phyloP scores from a whole-genome alignment of 1,284 basidiomycete genomes.

The Pseudozyma thailandica region DNA sequence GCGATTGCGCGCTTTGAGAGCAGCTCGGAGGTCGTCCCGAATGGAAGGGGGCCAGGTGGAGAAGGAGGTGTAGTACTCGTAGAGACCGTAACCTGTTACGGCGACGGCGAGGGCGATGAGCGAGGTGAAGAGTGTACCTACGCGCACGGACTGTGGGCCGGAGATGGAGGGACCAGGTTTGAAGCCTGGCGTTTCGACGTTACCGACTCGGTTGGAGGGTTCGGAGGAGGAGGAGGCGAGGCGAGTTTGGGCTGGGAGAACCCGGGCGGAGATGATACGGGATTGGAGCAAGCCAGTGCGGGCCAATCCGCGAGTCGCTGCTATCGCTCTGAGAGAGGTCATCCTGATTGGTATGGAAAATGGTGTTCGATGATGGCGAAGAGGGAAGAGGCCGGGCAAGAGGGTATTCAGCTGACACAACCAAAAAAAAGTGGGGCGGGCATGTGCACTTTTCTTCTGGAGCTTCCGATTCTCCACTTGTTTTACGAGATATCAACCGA shows the following conservation, averaged over 20 bases:
- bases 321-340: neutral
- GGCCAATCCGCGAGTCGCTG: neutral
- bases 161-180: slow-evolving; percentile 18
- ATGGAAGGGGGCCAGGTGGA: slow-evolving; percentile 65
- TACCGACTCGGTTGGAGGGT: slow-evolving; percentile 28
- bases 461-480: neutral
- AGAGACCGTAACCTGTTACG: slow-evolving; percentile 64
- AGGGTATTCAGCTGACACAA: neutral
- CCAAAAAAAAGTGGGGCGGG: neutral
- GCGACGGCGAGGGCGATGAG: slow-evolving; percentile 60
- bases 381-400: no score
- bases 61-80: slow-evolving; percentile 66
- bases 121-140: slow-evolving; percentile 44
- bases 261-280: neutral
- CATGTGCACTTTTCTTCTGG: neutral
- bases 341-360: neutral
- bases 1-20: slow-evolving; percentile 60
- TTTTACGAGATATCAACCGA: neutral
- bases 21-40: slow-evolving; percentile 63
- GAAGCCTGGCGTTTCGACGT: slow-evolving; percentile 37
- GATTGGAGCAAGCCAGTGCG: neutral
- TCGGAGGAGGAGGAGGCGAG: slow-evolving; percentile 8
- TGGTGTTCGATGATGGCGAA: neutral
- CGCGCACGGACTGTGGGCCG: slow-evolving; percentile 24
- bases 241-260: neutral